Evolutionary conservation across 1,139 yeast species (phyloP).

Genomic region (Sugiyamaella japonica): DNA sequence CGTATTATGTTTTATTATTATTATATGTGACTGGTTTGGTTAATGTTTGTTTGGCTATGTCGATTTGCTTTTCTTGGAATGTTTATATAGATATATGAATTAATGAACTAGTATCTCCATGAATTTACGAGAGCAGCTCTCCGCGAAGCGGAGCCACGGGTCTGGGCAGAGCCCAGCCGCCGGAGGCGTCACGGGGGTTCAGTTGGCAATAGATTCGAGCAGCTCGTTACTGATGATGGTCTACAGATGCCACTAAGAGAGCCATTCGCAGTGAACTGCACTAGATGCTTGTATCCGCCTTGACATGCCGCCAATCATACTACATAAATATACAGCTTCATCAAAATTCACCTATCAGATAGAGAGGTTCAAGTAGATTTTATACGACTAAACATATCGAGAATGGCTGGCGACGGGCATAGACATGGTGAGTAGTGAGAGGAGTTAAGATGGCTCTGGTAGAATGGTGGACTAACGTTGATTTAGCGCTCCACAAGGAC

Average conservation of each 20-base stretch:
- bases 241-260: background rate
- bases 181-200: background rate
- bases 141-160: background rate
- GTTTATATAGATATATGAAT: constrained; percentile 11
- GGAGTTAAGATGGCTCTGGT: background rate
- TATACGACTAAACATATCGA: background rate
- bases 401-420: constrained; percentile 14
- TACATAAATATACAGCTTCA: background rate
- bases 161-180: background rate
- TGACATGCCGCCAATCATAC: background rate
- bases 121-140: too few relatives aligned
- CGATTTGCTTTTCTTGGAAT: constrained; percentile 1
- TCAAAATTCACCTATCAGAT: background rate
- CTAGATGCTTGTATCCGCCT: background rate
- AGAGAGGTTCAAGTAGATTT: too few relatives aligned
- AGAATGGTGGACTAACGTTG: background rate
- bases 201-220: too few relatives aligned
- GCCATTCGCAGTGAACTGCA: background rate
- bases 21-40: background rate
- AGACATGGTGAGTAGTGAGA: constrained; percentile 11
- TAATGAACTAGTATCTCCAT: constrained; percentile 11
- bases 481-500: constrained; percentile 37
- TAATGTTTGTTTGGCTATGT: background rate
- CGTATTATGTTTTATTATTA: background rate
- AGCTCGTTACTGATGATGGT: too few relatives aligned